Percentiles rank a stretch among this genome's conserved stretches.
Conservation (phyloP, 2,329 filamentous ascomycete genomes). For the Aspergillus thermomutatus region DNA sequence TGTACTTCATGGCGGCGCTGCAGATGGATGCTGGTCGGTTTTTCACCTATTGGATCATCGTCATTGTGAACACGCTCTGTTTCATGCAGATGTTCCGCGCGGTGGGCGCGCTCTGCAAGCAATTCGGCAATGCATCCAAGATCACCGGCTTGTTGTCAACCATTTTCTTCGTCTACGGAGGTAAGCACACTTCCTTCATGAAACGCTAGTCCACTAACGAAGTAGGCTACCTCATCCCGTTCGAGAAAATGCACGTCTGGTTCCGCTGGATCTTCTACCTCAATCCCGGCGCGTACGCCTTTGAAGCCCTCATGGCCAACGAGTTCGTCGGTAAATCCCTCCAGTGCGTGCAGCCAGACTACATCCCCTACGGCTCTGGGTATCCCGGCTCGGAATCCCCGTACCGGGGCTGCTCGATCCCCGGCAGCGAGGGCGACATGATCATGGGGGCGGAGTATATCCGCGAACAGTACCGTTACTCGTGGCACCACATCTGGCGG, state of each 20-base stretch:
- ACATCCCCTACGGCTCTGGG: conserved; percentile 43
- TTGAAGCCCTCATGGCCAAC: conserved; percentile 65
- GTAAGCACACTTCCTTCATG: conserved; percentile 8
- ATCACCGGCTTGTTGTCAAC: conserved; percentile 44
- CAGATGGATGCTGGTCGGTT: conserved; percentile 55
- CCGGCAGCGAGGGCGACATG: conserved; percentile 25
- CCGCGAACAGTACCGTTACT: conserved; percentile 52
- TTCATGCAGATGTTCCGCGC: conserved; percentile 52
- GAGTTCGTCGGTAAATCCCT: conserved; percentile 60
- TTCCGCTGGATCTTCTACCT: conserved; percentile 62
- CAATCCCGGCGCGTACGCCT: conserved; percentile 64
- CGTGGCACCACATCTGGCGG: conserved; percentile 56
- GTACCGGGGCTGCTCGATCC: conserved; percentile 30
- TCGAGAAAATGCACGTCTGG: conserved; percentile 59
- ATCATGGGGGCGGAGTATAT: conserved; percentile 56
- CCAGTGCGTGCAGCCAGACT: conserved; percentile 49
- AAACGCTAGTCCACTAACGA: background rate
- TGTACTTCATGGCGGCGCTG: conserved; percentile 59
- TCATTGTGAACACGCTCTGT: conserved; percentile 49
- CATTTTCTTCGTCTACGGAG: conserved; percentile 52
- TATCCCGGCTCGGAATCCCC: conserved; percentile 32
- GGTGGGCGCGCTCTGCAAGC: conserved; percentile 45
- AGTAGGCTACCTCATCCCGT: conserved; percentile 58
- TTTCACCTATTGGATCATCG: conserved; percentile 55
- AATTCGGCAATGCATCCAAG: conserved; percentile 44